Percentiles rank a stretch among this genome's conserved stretches.
Evolutionary conservation across 2,329 filamentous ascomycete genomes (phyloP).

Genomic region (Clonostachys byssicola): DNA sequence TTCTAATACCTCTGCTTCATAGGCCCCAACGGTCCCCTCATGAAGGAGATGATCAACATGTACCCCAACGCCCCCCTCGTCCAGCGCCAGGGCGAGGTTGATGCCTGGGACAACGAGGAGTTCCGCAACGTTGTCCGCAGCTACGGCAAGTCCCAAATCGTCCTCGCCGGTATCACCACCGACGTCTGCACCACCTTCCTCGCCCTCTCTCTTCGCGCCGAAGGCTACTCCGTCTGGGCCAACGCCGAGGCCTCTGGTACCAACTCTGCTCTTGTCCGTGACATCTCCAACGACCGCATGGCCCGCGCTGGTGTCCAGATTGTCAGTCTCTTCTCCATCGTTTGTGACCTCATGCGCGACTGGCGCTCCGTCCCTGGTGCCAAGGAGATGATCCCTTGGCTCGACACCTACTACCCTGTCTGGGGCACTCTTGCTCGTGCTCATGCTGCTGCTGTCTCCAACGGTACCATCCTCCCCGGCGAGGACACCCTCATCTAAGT

Average conservation of each 20-base stretch:
- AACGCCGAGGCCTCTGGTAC: slow-evolving; percentile 56
- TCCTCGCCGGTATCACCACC: slow-evolving; percentile 34
- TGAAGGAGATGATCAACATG: slow-evolving; percentile 64
- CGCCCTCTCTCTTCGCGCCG: slow-evolving; percentile 50
- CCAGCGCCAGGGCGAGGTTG: slow-evolving; percentile 66
- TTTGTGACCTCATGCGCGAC: slow-evolving; percentile 51
- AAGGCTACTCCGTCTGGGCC: slow-evolving; percentile 57
- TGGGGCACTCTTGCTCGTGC: slow-evolving; percentile 61
- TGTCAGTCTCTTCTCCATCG: slow-evolving; percentile 42
- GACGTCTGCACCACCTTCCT: slow-evolving; percentile 45
- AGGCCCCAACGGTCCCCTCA: slow-evolving; percentile 63
- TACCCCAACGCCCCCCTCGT: slow-evolving; percentile 65
- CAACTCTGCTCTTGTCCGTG: slow-evolving; percentile 41
- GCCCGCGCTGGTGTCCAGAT: slow-evolving; percentile 49
- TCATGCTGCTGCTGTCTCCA: slow-evolving; percentile 55
- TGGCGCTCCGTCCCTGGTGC: slow-evolving; percentile 29
- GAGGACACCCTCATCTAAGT: slow-evolving; percentile 30
- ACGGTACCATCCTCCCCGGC: slow-evolving; percentile 54
- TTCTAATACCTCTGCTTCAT: slow-evolving; percentile 27
- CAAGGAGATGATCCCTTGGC: not conserved
- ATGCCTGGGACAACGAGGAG: slow-evolving; percentile 71
- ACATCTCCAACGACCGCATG: slow-evolving; percentile 54
- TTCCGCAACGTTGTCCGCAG: slow-evolving; percentile 63
- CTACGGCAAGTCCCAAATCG: slow-evolving; percentile 64
- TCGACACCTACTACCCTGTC: slow-evolving; percentile 16